These are phyloP conservation scores for Apiospora saccharicola DNA, from an alignment of 2,329 filamentous ascomycete species.

Conservation along the genomic window DNA sequence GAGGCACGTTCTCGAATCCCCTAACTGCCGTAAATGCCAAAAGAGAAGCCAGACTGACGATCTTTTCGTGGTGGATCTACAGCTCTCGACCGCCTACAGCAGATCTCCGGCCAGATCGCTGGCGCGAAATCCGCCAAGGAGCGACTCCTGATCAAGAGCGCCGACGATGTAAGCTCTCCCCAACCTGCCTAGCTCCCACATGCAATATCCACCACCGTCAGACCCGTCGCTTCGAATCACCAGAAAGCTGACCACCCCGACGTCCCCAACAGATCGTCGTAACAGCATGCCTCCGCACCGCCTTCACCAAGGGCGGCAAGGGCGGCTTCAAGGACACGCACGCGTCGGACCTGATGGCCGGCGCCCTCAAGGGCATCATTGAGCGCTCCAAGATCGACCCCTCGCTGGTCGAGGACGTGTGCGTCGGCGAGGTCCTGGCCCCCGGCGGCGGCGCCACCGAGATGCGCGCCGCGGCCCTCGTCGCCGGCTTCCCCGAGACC, in stretches of 20 bases:
- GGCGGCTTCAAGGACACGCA: conserved; percentile 95
- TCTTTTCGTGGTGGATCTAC: conserved; percentile 26
- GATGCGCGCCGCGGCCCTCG: conserved; percentile 90
- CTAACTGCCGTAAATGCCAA: not conserved
- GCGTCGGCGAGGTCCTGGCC: conserved; percentile 88
- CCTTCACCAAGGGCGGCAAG: conserved; percentile 92
- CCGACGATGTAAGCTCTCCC: conserved; percentile 65
- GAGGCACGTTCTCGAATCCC: not conserved
- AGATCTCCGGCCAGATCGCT: conserved; percentile 68
- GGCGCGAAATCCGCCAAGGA: conserved; percentile 56
- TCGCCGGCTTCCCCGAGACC: conserved; percentile 87
- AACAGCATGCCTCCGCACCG: conserved; percentile 88
- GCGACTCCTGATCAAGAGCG: conserved; percentile 69
- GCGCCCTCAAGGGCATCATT: conserved; percentile 82
- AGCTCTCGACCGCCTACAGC: conserved; percentile 65
- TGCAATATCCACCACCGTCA: conserved; percentile 30
- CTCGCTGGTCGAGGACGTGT: conserved; percentile 86
- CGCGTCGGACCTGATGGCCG: conserved; percentile 84
- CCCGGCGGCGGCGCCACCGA: conserved; percentile 96
- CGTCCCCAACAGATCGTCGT: conserved; percentile 74
- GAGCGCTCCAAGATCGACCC: conserved; percentile 90
- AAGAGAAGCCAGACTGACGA: conserved; percentile 11
- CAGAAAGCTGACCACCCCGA: conserved; percentile 2
- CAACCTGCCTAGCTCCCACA: not conserved
- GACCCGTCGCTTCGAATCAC: not conserved